These are phyloP conservation scores for Ogataea glucozyma DNA, from an alignment of 805 yeast genomes.

Conservation along the genomic window DNA sequence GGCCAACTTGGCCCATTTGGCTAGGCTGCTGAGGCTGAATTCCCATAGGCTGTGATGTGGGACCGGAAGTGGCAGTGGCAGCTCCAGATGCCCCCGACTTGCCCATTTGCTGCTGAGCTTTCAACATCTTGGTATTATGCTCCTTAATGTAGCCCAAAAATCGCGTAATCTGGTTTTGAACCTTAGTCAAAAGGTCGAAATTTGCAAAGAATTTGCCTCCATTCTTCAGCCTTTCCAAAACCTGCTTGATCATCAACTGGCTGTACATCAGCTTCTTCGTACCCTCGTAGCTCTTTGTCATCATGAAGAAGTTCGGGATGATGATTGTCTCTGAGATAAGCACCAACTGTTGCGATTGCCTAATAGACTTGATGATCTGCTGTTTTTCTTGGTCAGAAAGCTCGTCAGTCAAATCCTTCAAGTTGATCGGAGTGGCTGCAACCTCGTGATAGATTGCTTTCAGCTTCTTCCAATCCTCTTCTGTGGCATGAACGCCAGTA, in stretches of 20 bases:
- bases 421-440: slow-evolving; percentile 60
- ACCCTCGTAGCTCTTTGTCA: slow-evolving; percentile 74
- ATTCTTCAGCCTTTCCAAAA: slow-evolving; percentile 62
- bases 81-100: slow-evolving; percentile 17
- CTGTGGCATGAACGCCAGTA: slow-evolving; percentile 45
- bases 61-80: too few relatives aligned
- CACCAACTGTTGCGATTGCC: slow-evolving; percentile 57
- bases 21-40: slow-evolving; percentile 23
- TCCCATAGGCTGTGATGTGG: slow-evolving; percentile 15
- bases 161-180: slow-evolving; percentile 69
- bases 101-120: slow-evolving; percentile 24
- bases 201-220: slow-evolving; percentile 60
- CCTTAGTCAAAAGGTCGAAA: slow-evolving; percentile 69
- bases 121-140: slow-evolving; percentile 36
- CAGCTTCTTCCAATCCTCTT: slow-evolving; percentile 62
- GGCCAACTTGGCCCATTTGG: too few relatives aligned
- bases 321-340: slow-evolving; percentile 67
- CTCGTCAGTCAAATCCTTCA: slow-evolving; percentile 63
- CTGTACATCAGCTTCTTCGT: slow-evolving; percentile 76
- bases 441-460: slow-evolving; percentile 70
- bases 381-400: slow-evolving; percentile 66
- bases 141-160: slow-evolving; percentile 76
- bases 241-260: slow-evolving; percentile 75
- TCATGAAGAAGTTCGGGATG: slow-evolving; percentile 73
- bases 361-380: slow-evolving; percentile 54